Base-by-base conservation (phyloP, 331 rosid genomes). In the Malus hybrid region DNA sequence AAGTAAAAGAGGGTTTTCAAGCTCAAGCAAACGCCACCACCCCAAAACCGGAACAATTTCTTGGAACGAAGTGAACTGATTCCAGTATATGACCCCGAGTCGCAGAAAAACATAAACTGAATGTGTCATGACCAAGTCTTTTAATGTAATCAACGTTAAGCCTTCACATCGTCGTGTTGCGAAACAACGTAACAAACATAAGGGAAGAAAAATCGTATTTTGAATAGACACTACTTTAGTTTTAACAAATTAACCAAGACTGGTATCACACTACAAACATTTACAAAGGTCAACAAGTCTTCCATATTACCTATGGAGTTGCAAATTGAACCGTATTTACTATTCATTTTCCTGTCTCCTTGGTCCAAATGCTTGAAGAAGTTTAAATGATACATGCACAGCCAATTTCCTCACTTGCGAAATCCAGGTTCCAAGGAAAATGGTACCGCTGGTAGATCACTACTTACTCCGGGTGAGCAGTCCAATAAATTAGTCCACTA, bases 401-500 rank as follows among this genome's bases (percentile, higher is more conserved):
- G 69, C 57, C 55, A 73, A 82, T 74, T 80, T 79, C 78, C 76
- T 63, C 81, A 65, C 72, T 62, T 32, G 70, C 10, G 77, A 65
- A 71, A 69, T 70, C 67, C 76, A 84, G 65, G 60, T 81, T 74
- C 74, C 79, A 57, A 75, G 18, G 62, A 63, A 34, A 50, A 66
- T 28, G 57, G n/a, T 44, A 68, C 28, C 46, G 44, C 8, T 56
- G 16, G 5, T 53, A 61, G 12, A 55, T 52, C 46, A 64, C 65
- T 39, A 34, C 81, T 88, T 83, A 94, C 86, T 92, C 97, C 24
- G 97, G 88, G 83, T 94, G 99, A 80, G 86, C 71, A 78, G 99
- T 92, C 99, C 99, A 94, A 85, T 94, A 92, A 76, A 90, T 70
- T 75, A 94, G 89, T 78, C 99, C 99, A 77, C 99, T 92, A 89